Base-by-base conservation (phyloP, 208 protist species). In the Trypanosoma caninum region DNA sequence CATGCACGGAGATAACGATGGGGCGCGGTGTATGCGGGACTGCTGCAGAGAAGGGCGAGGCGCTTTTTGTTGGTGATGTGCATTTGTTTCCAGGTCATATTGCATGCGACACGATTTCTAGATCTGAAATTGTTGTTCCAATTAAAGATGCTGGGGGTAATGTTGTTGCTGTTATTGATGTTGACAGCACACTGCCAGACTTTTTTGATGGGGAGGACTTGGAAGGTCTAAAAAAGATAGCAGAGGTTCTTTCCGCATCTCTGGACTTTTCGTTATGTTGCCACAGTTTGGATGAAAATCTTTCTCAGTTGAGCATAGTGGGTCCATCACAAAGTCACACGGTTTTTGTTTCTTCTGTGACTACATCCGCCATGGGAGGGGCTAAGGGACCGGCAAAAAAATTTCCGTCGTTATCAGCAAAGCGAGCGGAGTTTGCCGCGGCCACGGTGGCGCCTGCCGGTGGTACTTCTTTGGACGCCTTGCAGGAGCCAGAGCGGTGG, bases 31-130 rank as follows among this genome's bases (percentile, higher is more conserved):
- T 98, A 9, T 97, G 91, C 61, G 94, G 96, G 37, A 75, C 68
- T 0, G 83, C 88, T 8, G 82, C 73, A 35, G 63, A 77, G 27
- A 59, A 61, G 40, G 65, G 72, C 3, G 34, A 85, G 59, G 66
- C 74, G 16, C 65, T 91, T 11, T 62, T 94, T 0, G 82, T 97
- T 42, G 3, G 44, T 2, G 75, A 97, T 67, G 95, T 98, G 27
- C 88, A 97, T 57, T 69, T 66, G 38, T 97, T 97, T 60, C 66
- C 84, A n/a, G 91, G 93, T 6, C 96, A 98, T 80, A 97, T 98
- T 56, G 94, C 94, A n/a, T 97, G 93, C 64, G 93, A 97, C 61
- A 74, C 69, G 13, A 72, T 74, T 7, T 95, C 88, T 8, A 62
- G 89, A n/a, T 89, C 93, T 6, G 95, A 98, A 76, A 82, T 97